Conservation (phyloP, 352 stramenopile genomes). For the Phytophthora sansomeana region DNA sequence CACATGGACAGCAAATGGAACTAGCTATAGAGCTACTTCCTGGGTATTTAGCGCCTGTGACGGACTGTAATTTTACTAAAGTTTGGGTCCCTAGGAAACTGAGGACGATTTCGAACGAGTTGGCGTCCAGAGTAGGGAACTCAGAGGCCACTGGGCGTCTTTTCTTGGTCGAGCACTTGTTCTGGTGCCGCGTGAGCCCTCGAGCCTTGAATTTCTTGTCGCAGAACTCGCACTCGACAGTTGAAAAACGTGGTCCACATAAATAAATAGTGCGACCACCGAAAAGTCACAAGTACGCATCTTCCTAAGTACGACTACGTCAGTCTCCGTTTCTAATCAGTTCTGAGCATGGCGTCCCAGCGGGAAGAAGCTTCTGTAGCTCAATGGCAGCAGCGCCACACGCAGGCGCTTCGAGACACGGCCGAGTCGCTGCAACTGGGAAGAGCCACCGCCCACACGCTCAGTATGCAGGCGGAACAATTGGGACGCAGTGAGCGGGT, state of each 20-base stretch:
- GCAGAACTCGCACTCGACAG: too few species aligned
- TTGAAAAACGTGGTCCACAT: too few species aligned
- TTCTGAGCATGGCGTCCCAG: constrained; percentile 6
- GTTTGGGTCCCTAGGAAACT: too few species aligned
- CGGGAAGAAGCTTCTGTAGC: background rate
- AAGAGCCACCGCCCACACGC: constrained; percentile 58
- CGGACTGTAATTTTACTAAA: too few species aligned
- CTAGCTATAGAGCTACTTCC: too few species aligned
- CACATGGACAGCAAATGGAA: too few species aligned
- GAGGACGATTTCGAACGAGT: too few species aligned
- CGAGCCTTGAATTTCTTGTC: too few species aligned
- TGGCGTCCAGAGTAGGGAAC: too few species aligned
- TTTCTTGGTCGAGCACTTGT: too few species aligned
- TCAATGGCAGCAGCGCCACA: constrained; percentile 50
- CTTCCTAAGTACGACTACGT: constrained; percentile 9
- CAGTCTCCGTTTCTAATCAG: constrained; percentile 1
- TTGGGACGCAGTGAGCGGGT: constrained; percentile 59
- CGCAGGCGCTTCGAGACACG: constrained; percentile 58
- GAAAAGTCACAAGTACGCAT: background rate
- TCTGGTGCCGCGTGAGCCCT: background rate
- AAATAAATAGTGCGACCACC: constrained; percentile 1
- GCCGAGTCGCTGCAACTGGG: constrained; percentile 63
- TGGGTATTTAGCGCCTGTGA: too few species aligned
- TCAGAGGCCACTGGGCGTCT: too few species aligned
- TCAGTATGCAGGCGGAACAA: constrained; percentile 79